A percentile compares a stretch with the other conserved stretches of the same genome.
phyloP scores from a whole-genome alignment of 352 stramenopile genomes.

The Globisporangium barbulae region DNA sequence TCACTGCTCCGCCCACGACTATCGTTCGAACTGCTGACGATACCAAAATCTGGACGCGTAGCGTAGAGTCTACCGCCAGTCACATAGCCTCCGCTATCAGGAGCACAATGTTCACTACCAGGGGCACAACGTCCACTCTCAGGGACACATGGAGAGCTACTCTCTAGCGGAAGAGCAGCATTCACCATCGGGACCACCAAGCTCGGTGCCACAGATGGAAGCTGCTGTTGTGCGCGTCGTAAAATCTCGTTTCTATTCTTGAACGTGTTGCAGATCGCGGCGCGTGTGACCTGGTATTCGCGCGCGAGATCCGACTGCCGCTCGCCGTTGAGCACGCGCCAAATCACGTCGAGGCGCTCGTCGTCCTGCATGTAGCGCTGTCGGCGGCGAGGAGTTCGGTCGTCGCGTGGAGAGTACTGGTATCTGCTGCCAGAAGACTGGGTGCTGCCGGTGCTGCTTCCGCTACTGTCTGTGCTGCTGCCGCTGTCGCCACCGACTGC shows the following conservation, averaged over 20 bases:
- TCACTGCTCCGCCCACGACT: not conserved
- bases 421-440: not conserved
- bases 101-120: not conserved
- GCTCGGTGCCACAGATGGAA: not conserved
- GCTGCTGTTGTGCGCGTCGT: conserved; percentile 19
- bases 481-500: not conserved
- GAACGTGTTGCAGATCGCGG: conserved; percentile 61
- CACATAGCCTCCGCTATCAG: not conserved
- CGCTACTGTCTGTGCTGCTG: not conserved
- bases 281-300: conserved; percentile 61
- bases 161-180: not conserved
- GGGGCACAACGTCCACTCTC: not conserved
- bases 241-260: conserved; percentile 54
- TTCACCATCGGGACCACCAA: not conserved
- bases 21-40: not conserved
- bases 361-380: conserved; percentile 15
- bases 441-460: not conserved
- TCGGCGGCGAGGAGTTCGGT: not conserved
- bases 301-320: conserved; percentile 62
- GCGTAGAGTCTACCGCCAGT: not conserved
- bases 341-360: conserved; percentile 12
- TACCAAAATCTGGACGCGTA: not conserved
- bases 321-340: conserved; percentile 45
- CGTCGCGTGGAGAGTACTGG: not conserved
- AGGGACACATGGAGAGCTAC: too few relatives aligned